Evolutionary conservation across 2,329 filamentous ascomycete species (phyloP).

Genomic region (Pestalotiopsis sp.): DNA sequence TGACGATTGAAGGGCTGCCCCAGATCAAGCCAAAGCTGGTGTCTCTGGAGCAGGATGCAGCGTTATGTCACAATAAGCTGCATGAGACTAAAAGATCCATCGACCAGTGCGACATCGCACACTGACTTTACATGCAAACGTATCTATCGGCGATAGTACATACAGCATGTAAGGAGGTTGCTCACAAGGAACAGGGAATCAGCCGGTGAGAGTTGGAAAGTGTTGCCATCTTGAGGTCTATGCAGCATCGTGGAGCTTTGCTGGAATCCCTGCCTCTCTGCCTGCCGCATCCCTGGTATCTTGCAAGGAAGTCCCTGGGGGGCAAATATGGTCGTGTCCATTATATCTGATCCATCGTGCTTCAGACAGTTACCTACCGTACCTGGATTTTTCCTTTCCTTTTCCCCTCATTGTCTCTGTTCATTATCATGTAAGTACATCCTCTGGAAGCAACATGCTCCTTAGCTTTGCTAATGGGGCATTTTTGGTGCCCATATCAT

Average conservation of each 20-base stretch:
- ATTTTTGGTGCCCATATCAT: neutral
- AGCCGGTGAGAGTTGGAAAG: neutral
- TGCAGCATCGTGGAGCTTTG: neutral
- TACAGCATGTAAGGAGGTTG: neutral
- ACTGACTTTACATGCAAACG: too few species aligned
- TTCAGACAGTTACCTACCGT: neutral
- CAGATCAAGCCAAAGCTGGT: neutral
- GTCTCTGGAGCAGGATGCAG: neutral
- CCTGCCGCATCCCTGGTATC: neutral
- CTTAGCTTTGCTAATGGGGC: neutral
- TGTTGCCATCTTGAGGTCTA: neutral
- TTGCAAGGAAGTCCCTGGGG: neutral
- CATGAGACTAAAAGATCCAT: neutral
- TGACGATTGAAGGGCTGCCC: neutral
- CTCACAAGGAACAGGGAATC: neutral
- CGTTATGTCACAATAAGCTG: neutral
- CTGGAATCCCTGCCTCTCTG: neutral
- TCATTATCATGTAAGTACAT: neutral
- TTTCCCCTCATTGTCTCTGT: neutral
- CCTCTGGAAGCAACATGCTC: neutral
- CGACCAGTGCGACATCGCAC: neutral
- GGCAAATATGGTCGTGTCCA: neutral
- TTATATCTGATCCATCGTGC: neutral
- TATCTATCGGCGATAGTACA: neutral
- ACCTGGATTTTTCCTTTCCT: neutral